These are phyloP conservation scores for Tricholoma matsutake DNA, from an alignment of 768 basidiomycete species.

Conservation along the genomic window DNA sequence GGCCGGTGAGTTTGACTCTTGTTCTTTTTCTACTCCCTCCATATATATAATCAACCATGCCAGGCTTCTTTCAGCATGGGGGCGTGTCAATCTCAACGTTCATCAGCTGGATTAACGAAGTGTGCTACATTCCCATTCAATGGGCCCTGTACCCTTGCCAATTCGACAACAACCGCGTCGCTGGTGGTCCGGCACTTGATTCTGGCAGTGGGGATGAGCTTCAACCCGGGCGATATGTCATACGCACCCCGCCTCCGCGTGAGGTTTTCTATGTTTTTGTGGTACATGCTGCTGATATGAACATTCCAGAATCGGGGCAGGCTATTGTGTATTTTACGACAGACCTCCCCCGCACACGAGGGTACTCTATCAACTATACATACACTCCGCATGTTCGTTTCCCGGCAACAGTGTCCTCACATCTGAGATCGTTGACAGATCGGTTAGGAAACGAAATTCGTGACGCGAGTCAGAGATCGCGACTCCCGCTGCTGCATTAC, in stretches of 20 bases:
- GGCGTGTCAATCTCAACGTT: slow-evolving; percentile 18
- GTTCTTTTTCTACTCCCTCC: background rate
- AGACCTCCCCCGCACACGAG: slow-evolving; percentile 15
- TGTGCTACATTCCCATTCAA: slow-evolving; percentile 5
- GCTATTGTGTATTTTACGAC: slow-evolving; percentile 11
- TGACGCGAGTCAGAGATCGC: slow-evolving; percentile 13
- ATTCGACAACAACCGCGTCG: background rate
- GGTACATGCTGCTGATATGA: slow-evolving; percentile 4
- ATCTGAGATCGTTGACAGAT: background rate
- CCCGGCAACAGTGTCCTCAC: background rate
- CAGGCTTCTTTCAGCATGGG: slow-evolving; percentile 14
- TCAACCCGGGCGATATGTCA: slow-evolving; percentile 16
- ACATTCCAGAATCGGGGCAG: slow-evolving; percentile 7
- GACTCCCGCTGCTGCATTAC: slow-evolving; percentile 18
- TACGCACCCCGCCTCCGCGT: slow-evolving; percentile 15
- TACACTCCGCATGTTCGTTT: slow-evolving; percentile 14
- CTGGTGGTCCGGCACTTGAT: slow-evolving; percentile 13
- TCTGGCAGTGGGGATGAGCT: slow-evolving; percentile 13
- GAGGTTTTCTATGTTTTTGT: slow-evolving; percentile 3
- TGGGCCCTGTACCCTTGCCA: slow-evolving; percentile 13
- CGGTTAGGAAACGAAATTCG: slow-evolving; percentile 11
- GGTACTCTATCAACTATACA: slow-evolving; percentile 15
- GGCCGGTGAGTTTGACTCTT: slow-evolving; percentile 10
- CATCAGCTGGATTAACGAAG: slow-evolving; percentile 12
- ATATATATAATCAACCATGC: background rate